Conservation (phyloP, 2,329 filamentous ascomycete species). For the Thelonectria rubi region DNA sequence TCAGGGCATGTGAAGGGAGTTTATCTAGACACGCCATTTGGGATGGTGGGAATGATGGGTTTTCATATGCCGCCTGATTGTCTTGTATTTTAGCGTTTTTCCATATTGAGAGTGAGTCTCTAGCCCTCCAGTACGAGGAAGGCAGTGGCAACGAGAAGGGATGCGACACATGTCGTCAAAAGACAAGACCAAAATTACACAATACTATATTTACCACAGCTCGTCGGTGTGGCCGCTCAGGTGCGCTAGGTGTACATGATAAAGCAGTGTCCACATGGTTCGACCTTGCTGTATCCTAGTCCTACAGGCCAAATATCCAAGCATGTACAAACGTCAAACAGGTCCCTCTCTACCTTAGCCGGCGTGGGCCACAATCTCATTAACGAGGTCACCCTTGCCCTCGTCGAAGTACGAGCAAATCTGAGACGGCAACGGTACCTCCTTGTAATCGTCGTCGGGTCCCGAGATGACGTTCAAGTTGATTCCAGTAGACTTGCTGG, state of each 20-base stretch:
- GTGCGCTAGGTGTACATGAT: constrained; percentile 27
- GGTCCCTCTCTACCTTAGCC: constrained; percentile 61
- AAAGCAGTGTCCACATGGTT: constrained; percentile 4
- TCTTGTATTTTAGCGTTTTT: constrained; percentile 8
- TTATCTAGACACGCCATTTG: constrained; percentile 13
- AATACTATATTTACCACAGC: constrained; percentile 19
- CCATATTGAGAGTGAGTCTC: background rate
- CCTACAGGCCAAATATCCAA: constrained; percentile 33
- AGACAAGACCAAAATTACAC: constrained; percentile 16
- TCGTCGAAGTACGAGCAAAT: constrained; percentile 79
- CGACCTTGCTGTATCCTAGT: constrained; percentile 31
- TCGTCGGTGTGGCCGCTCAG: constrained; percentile 15
- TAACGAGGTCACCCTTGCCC: constrained; percentile 78
- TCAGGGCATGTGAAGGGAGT: constrained; percentile 13
- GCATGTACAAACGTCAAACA: background rate
- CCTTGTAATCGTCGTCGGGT: constrained; percentile 82
- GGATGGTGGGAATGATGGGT: background rate
- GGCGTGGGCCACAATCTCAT: constrained; percentile 94
- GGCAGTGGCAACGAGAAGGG: background rate
- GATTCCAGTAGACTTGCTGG: constrained; percentile 85
- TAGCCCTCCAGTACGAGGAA: background rate
- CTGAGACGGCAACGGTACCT: constrained; percentile 89
- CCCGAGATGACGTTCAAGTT: constrained; percentile 85
- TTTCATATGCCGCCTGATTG: constrained; percentile 2
- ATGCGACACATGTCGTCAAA: background rate